A percentile compares a stretch with the other conserved stretches of the same genome.
Conservation (phyloP, 495 filamentous ascomycete species). For the Bacidia rubella region DNA sequence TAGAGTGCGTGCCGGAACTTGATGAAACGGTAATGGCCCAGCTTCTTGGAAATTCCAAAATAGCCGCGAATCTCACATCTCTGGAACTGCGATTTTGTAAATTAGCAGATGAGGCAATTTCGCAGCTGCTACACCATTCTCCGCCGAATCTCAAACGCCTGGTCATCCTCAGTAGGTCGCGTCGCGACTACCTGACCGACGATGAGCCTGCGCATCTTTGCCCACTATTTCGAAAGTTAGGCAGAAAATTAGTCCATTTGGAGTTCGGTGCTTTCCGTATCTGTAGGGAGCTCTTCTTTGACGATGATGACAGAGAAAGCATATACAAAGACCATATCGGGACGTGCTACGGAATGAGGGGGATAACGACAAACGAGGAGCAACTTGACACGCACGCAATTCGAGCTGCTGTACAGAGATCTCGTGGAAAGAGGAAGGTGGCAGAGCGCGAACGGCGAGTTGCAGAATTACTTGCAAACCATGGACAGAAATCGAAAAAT, state of each 20-base stretch:
- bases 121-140: constrained; percentile 12
- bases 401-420: constrained; percentile 6
- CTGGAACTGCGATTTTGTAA: constrained; percentile 15
- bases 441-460: constrained; percentile 9
- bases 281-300: constrained; percentile 15
- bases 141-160: constrained; percentile 14
- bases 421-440: constrained; percentile 9
- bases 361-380: constrained; percentile 1
- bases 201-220: constrained; percentile 9
- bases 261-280: constrained; percentile 8
- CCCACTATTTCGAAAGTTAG: constrained; percentile 11
- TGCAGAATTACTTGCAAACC: constrained; percentile 1
- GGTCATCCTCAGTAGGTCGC: background rate
- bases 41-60: constrained; percentile 13
- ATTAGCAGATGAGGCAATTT: constrained; percentile 7
- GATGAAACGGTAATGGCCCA: constrained; percentile 10
- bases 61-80: constrained; percentile 7
- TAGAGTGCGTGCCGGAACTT: constrained; percentile 13
- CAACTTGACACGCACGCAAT: constrained; percentile 12
- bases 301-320: constrained; percentile 9
- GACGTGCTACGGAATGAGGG: constrained; percentile 6
- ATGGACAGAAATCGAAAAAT: background rate
- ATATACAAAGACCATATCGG: constrained; percentile 9
- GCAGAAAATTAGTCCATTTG: constrained; percentile 10
- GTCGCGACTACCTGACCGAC: background rate